A percentile compares a stretch with the other conserved stretches of the same genome.
Evolutionary conservation across 805 yeast genomes (phyloP).

Genomic region (Teunomyces kruisii): DNA sequence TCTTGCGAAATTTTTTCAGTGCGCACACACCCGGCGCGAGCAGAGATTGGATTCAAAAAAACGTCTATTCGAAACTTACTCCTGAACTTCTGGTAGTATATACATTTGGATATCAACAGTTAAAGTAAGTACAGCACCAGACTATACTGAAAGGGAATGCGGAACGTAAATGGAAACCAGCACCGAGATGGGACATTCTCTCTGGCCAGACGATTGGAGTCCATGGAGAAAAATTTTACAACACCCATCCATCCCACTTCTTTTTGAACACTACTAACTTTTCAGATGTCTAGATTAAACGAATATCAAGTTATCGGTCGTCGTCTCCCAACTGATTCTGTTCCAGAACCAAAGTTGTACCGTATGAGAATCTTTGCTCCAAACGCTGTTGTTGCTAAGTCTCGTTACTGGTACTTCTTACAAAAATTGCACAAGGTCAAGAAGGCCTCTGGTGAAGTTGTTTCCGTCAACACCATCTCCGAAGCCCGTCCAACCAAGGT

Average conservation of each 20-base stretch:
- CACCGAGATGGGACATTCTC: not conserved
- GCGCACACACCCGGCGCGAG: slow-evolving; percentile 3
- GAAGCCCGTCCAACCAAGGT: slow-evolving; percentile 99
- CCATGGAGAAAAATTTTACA: slow-evolving; percentile 1
- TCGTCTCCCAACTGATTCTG: slow-evolving; percentile 98
- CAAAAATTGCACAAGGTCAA: slow-evolving; percentile 99
- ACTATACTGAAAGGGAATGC: not conserved
- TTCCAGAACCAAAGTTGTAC: slow-evolving; percentile 99
- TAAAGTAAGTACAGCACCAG: slow-evolving; percentile 8
- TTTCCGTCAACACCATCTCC: slow-evolving; percentile 84
- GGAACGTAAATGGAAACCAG: not conserved
- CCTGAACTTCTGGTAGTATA: slow-evolving; percentile 4
- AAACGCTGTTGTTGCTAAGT: slow-evolving; percentile 98
- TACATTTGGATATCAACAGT: slow-evolving; percentile 11
- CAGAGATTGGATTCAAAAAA: slow-evolving; percentile 7
- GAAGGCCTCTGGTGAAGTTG: slow-evolving; percentile 99
- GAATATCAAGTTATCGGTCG: slow-evolving; percentile 99
- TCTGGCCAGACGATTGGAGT: not conserved
- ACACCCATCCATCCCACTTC: not conserved
- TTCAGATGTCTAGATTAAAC: slow-evolving; percentile 84
- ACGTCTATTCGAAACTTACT: slow-evolving; percentile 7
- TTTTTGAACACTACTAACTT: slow-evolving; percentile 8
- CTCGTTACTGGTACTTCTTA: slow-evolving; percentile 99
- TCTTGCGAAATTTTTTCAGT: slow-evolving; percentile 3
- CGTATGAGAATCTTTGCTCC: slow-evolving; percentile 99